These are phyloP conservation scores for Cladosporium oxysporum DNA, from an alignment of 2,329 filamentous ascomycete species.

Conservation along the genomic window DNA sequence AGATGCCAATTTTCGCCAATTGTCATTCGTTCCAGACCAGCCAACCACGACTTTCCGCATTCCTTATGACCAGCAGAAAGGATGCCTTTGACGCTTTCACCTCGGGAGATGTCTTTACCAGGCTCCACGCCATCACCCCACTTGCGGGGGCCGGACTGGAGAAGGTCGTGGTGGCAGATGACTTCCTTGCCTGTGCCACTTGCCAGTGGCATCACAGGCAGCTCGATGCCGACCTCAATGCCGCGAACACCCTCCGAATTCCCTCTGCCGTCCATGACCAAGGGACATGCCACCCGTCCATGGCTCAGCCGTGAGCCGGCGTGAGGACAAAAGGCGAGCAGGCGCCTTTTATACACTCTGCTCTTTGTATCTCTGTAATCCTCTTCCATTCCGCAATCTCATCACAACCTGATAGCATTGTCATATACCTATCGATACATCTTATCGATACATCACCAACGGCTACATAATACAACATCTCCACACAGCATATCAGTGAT, in stretches of 20 bases:
- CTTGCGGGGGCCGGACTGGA: conserved; percentile 1
- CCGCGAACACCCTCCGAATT: not conserved
- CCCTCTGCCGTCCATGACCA: not conserved
- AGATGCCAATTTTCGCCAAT: not conserved
- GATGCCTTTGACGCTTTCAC: not conserved
- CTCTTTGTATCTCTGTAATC: not conserved
- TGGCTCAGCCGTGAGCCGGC: not conserved
- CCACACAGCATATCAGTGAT: not conserved
- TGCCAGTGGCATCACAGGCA: not conserved
- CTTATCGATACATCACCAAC: not conserved
- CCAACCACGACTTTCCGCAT: not conserved
- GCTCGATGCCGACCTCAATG: conserved; percentile 5
- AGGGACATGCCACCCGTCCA: not conserved
- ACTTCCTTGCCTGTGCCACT: conserved; percentile 1
- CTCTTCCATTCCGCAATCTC: not conserved
- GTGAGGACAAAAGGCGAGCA: conserved; percentile 1
- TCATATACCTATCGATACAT: not conserved
- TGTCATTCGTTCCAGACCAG: not conserved
- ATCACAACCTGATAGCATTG: not conserved
- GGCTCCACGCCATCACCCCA: not conserved
- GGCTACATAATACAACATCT: not conserved
- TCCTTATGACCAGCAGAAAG: not conserved
- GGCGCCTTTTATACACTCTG: not conserved
- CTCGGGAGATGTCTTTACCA: not conserved
- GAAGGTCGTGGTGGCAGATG: conserved; percentile 2